Conservation (phyloP, 352 stramenopile genomes). For the Globisporangium acanthophoron region DNA sequence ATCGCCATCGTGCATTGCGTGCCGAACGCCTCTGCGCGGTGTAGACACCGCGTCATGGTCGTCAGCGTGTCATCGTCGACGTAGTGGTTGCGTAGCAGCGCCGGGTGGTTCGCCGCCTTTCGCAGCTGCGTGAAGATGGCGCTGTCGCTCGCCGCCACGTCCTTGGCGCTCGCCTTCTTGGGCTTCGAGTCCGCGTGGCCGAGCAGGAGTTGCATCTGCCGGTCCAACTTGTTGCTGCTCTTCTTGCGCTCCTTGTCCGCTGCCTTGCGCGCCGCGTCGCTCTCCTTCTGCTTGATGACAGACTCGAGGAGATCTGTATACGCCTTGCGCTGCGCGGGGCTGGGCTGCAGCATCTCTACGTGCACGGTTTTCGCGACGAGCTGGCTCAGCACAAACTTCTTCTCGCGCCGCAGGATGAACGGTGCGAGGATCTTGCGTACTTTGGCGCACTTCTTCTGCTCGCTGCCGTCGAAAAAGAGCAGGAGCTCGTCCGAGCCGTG, state of each 20-base stretch:
- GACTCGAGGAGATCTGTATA: constrained; percentile 82
- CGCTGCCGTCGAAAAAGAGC: constrained; percentile 76
- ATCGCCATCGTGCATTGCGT: constrained; percentile 75
- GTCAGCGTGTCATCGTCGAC: constrained; percentile 65
- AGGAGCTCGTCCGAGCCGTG: constrained; percentile 76
- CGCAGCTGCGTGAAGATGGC: constrained; percentile 94
- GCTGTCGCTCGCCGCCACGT: constrained; percentile 22
- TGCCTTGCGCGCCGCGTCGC: constrained; percentile 29
- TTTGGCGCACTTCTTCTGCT: constrained; percentile 80
- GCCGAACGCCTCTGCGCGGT: constrained; percentile 79
- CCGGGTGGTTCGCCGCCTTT: constrained; percentile 97
- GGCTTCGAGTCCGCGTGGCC: constrained; percentile 12
- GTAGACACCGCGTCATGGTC: constrained; percentile 75
- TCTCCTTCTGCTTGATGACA: constrained; percentile 63
- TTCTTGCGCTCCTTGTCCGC: constrained; percentile 57
- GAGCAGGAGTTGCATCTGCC: constrained; percentile 43
- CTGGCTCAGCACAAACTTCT: constrained; percentile 93
- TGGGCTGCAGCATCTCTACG: constrained; percentile 82
- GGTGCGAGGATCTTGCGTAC: constrained; percentile 93
- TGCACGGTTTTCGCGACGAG: constrained; percentile 82
- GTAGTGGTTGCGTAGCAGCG: constrained; percentile 89
- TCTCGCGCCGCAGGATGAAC: constrained; percentile 96
- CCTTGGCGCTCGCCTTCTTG: constrained; percentile 1
- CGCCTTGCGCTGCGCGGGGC: constrained; percentile 62
- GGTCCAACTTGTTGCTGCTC: constrained; percentile 38